Base-by-base conservation (phyloP, 163 green algal genomes). In the Coccomyxa subellipsoidea region DNA sequence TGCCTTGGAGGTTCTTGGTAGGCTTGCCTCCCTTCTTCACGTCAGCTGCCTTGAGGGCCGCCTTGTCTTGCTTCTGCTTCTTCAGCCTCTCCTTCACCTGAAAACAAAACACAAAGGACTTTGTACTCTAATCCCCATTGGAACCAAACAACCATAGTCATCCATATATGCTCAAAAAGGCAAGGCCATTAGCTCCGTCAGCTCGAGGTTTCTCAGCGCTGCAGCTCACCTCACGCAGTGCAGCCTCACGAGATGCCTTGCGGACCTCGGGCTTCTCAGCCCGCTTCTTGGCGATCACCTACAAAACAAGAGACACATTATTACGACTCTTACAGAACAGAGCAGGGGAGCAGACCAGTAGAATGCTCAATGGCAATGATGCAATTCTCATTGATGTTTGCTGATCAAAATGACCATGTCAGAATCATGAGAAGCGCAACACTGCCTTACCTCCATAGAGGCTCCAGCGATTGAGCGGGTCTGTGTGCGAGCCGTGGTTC, bases 211-310 rank as follows among this genome's bases (percentile, higher is more conserved):
- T 54, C 47, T 59, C 47, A 80, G n/a, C n/a, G n/a, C n/a, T n/a
- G n/a, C n/a, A 70, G 38, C 37, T 71, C n/a, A 54, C 84, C 77
- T 77, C 88, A 84, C 96, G 95, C 81, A 99, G 92, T 15, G 96
- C 96, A n/a, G 93, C 92, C 83, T 99, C 96, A 32, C 96, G 92
- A 47, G 86, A 91, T 54, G 96, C 96, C 86, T 97, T 94, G 81
- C 96, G 94, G 38, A 90, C 84, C 91, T 99, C 96, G 34, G 95
- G 92, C 95, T 99, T 99, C 93, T 99, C 96, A 37, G 87, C 78
- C 71, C 95, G 90, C 87, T 93, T 94, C 95, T 98, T 99, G 76
- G 96, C 86, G 83, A 99, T 95, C n/a, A 98, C 89, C 83, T 87
- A 79, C 40, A 18, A 79, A 23, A 10, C 77, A 25, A 72, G n/a